A percentile compares a stretch with the other conserved stretches of the same genome.
These are phyloP conservation scores for Fagopyrum homotropicum DNA, from an alignment of 148 eudicot genomes.

Conservation along the genomic window DNA sequence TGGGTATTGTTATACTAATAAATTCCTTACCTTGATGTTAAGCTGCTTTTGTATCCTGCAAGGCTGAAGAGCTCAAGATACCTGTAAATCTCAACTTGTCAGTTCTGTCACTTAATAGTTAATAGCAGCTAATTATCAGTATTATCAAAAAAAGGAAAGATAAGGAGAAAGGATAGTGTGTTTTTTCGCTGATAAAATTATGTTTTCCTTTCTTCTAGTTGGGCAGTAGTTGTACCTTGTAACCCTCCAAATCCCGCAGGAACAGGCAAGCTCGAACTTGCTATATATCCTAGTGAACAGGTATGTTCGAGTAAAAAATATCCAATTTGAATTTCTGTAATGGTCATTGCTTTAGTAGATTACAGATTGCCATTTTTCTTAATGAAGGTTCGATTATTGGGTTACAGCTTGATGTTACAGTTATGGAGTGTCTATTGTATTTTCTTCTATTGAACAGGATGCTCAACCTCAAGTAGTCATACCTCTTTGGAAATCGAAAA, in stretches of 20 bases:
- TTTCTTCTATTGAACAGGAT: constrained; percentile 35
- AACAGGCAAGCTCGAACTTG: constrained; percentile 38
- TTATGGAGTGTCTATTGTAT: background rate
- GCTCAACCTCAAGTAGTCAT: constrained; percentile 43
- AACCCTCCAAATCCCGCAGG: constrained; percentile 24
- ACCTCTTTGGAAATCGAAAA: constrained; percentile 41
- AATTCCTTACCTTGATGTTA: background rate
- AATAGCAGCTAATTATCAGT: background rate
- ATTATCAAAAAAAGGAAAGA: background rate
- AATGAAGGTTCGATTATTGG: background rate
- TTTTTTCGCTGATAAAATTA: background rate
- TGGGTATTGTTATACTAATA: background rate
- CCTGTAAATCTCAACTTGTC: background rate
- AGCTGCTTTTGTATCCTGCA: background rate
- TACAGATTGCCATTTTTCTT: background rate
- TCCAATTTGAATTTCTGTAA: background rate
- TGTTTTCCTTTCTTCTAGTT: constrained; percentile 24
- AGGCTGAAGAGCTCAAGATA: background rate
- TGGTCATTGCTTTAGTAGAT: constrained; percentile 9
- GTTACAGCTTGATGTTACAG: background rate
- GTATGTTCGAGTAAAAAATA: constrained; percentile 16
- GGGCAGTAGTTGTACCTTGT: constrained; percentile 49
- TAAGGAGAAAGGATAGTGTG: background rate
- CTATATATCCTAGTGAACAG: constrained; percentile 37
- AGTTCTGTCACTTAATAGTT: background rate